These are phyloP conservation scores for Falciphora oryzae DNA, from an alignment of 2,329 filamentous ascomycete genomes.

Conservation along the genomic window DNA sequence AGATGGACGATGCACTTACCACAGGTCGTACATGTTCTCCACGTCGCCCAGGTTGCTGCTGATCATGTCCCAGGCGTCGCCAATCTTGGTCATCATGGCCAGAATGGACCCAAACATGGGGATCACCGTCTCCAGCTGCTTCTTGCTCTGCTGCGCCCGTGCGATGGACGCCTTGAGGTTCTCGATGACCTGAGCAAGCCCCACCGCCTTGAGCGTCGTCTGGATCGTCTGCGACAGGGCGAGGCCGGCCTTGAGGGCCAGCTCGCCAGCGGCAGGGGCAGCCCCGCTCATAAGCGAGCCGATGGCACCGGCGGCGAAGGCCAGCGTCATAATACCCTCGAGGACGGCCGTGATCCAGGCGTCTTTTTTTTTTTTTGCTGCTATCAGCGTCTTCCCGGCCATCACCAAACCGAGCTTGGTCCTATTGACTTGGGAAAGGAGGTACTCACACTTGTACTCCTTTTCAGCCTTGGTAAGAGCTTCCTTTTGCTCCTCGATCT, in stretches of 20 bases:
- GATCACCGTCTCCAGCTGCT: neutral
- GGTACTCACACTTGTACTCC: neutral
- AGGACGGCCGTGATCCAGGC: neutral
- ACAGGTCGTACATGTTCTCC: neutral
- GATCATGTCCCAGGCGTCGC: neutral
- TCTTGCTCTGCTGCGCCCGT: neutral
- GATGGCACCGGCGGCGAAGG: neutral
- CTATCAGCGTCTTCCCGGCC: neutral
- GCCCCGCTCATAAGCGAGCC: neutral
- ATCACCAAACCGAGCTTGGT: too few relatives aligned
- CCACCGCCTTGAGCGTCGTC: neutral
- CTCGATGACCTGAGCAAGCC: neutral
- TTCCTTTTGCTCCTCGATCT: neutral
- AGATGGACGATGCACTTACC: neutral
- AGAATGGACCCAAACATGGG: neutral
- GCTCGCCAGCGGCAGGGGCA: neutral
- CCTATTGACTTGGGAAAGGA: neutral
- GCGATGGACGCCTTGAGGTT: neutral
- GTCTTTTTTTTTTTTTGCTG: neutral
- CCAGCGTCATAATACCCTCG: neutral
- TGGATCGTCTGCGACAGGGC: neutral
- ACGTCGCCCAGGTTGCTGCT: neutral
- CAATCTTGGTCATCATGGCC: neutral
- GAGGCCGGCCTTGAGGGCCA: neutral
- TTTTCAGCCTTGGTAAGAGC: neutral